Evolutionary conservation across 2,329 filamentous ascomycete genomes (phyloP).

Genomic region (Bipolaris cookei): DNA sequence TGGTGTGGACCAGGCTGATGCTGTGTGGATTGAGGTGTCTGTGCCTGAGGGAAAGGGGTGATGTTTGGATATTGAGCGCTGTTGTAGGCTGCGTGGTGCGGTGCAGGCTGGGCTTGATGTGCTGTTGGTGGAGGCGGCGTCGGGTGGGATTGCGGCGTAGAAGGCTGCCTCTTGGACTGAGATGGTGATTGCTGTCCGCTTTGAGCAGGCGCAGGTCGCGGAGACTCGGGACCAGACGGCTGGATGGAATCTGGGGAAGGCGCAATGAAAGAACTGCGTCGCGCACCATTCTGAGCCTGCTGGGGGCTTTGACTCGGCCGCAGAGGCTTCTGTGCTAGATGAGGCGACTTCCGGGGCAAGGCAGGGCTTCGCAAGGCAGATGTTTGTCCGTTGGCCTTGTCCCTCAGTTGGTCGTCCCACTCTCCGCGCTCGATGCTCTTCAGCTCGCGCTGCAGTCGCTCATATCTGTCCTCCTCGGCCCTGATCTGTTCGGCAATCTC

Average conservation of each 20-base stretch:
- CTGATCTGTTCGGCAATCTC: conserved; percentile 72
- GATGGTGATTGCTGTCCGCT: conserved; percentile 34
- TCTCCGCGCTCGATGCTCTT: conserved; percentile 68
- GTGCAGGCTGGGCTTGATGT: conserved; percentile 30
- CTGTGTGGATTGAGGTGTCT: conserved; percentile 5
- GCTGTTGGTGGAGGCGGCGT: conserved; percentile 25
- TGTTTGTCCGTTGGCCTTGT: conserved; percentile 31
- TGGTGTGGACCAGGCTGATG: conserved; percentile 10
- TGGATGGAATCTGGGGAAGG: conserved; percentile 15
- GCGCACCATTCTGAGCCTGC: conserved; percentile 16
- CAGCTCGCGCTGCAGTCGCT: conserved; percentile 70
- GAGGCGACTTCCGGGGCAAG: conserved; percentile 35
- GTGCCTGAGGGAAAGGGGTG: conserved; percentile 46
- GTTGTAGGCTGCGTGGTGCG: conserved; percentile 33
- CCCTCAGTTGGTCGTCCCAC: conserved; percentile 54
- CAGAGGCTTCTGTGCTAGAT: conserved; percentile 25
- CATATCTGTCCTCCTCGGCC: conserved; percentile 74
- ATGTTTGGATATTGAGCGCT: conserved; percentile 45
- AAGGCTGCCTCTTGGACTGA: conserved; percentile 37
- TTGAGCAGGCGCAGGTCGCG: conserved; percentile 10
- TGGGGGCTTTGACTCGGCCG: conserved; percentile 18
- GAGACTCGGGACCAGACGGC: not conserved
- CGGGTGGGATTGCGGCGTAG: conserved; percentile 25
- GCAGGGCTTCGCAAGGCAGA: conserved; percentile 34
- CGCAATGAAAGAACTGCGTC: conserved; percentile 15